Evolutionary conservation across 2,329 filamentous ascomycete species (phyloP), one percentile per base, ranked within the genome.

Genomic region (Emmonsiellopsis sp.): DNA sequence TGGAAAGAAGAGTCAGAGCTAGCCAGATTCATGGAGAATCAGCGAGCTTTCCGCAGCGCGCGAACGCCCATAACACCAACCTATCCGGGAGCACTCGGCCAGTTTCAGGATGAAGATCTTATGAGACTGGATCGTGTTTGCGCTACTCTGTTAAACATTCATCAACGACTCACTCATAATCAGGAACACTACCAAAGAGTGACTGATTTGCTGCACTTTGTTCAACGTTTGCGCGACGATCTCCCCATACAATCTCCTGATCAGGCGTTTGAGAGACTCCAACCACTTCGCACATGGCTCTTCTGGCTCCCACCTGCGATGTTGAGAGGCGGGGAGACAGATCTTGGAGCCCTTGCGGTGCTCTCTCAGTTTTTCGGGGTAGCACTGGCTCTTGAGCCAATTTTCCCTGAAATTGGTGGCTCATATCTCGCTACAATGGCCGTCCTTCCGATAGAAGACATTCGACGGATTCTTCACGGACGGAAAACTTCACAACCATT

Each of bases 271-370:
- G 86, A 90, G 64, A 87, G 91, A 59, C 81, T 97, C 9, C 91
- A 94, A 59, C 85, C 89, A 8, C 79, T 98, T 55, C 82, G 91
- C 53, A 87, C 88, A 61, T 96, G 92, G 90, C 81, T 97, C 13
- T 95, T 97, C 72, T 97, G 92, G 90, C 82, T 95, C 53, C 93
- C 93, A 0, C 84, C 95, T 35, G 83, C 84, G 60, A 86, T 91
- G 62, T 79, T 96, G 30, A 86, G 92, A 66, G 83, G 84, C 59
- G 86, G 85, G 46, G 83, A 85, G 50, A 82, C 82, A 37, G 89
- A 92, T 59, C 80, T 87, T 26, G 87, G 82, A 55, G 86, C 89
- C 1, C 78, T 96, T 60, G 78, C 95, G 51, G 84, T 94, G 57
- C 84, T 97, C 52, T 87, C 90, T 9, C 88, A 97, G 66, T 89